phyloP scores from a whole-genome alignment of 768 basidiomycete species.

The Leccinellum albellum region DNA sequence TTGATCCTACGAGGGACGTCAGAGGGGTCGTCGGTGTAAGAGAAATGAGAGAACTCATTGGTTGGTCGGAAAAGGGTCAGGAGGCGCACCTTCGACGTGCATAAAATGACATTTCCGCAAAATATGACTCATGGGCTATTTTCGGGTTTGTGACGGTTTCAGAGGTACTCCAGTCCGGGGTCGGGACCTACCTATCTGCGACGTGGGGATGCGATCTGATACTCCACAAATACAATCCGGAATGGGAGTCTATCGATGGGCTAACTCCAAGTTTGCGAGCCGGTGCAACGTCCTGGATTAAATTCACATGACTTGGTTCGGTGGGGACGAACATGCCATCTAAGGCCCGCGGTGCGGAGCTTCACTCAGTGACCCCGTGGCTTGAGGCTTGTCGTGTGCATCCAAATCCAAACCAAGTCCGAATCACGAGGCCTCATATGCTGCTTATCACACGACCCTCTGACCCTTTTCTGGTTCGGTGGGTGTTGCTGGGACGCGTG shows the following conservation, averaged over 20 bases:
- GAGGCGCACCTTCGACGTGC: constrained; percentile 14
- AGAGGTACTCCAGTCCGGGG: constrained; percentile 1
- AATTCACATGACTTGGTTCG: constrained; percentile 5
- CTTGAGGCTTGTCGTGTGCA: background rate
- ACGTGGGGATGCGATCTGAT: constrained; percentile 15
- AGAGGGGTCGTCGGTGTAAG: constrained; percentile 64
- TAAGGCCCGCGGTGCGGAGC: constrained; percentile 1
- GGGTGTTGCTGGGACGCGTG: background rate
- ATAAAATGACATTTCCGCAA: constrained; percentile 12
- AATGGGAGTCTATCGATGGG: constrained; percentile 6
- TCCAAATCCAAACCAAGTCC: background rate
- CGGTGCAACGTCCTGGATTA: constrained; percentile 4
- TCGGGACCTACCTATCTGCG: constrained; percentile 20
- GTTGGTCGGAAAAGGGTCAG: constrained; percentile 47
- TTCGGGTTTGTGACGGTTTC: constrained; percentile 18
- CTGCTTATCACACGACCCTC: constrained; percentile 12
- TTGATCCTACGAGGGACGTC: constrained; percentile 49
- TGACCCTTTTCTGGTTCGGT: constrained; percentile 10
- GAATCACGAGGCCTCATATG: constrained; percentile 2
- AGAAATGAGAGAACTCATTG: constrained; percentile 73
- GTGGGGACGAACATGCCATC: constrained; percentile 12
- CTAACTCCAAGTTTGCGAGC: constrained; percentile 7
- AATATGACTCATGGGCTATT: constrained; percentile 8
- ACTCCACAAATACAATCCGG: constrained; percentile 7
- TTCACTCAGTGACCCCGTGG: background rate